A percentile compares a stretch with the other conserved stretches of the same genome.
Conservation (phyloP, 257 asterid species). For the Ilex aquifolium region DNA sequence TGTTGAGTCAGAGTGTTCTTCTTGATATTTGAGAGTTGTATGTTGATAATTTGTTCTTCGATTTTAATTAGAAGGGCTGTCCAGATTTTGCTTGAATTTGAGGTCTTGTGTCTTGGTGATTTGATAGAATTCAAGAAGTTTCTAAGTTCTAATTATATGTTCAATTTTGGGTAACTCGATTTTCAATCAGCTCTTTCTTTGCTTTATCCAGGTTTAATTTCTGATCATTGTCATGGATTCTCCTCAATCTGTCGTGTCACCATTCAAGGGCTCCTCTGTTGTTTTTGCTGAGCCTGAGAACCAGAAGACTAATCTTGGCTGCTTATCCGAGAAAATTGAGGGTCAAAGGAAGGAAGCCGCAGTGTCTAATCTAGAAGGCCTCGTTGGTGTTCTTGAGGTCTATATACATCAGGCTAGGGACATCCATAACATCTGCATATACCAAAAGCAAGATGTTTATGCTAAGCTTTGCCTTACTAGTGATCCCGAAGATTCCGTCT, state of each 20-base stretch:
- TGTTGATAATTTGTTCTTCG: too few species aligned
- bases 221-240: not conserved
- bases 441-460: constrained; percentile 3
- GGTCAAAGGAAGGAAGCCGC: not conserved
- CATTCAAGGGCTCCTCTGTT: not conserved
- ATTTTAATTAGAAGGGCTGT: too few species aligned
- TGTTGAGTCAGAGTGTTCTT: too few species aligned
- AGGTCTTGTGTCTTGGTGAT: not conserved
- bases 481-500: not conserved
- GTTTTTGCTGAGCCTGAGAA: not conserved
- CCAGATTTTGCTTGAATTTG: not conserved
- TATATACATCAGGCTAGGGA: not conserved
- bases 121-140: too few species aligned
- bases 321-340: not conserved
- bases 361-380: not conserved
- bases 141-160: not conserved
- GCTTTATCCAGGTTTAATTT: not conserved
- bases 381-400: not conserved
- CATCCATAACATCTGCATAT: constrained; percentile 4
- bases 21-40: too few species aligned
- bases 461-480: not conserved
- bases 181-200: not conserved
- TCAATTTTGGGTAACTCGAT: too few species aligned
- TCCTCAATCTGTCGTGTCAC: constrained; percentile 2
- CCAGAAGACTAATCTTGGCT: not conserved